phyloP scores from a whole-genome alignment of 306 rosid genomes.

The Cyamopsis tetragonoloba region DNA sequence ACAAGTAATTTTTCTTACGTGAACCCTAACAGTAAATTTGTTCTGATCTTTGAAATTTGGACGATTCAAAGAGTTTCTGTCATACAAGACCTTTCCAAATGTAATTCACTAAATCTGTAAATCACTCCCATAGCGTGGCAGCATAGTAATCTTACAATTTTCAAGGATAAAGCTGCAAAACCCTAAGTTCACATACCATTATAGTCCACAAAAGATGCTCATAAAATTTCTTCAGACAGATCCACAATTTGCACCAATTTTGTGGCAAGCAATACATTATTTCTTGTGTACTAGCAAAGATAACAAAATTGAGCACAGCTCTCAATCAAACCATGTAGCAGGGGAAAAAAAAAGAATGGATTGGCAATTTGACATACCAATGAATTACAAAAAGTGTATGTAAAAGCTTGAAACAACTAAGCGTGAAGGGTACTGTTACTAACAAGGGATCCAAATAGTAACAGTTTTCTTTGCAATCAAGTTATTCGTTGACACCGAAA shows the following conservation, averaged over 20 bases:
- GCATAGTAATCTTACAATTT: background rate
- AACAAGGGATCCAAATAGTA: background rate
- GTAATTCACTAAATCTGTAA: background rate
- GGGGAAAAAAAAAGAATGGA: background rate
- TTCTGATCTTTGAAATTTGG: constrained; percentile 16
- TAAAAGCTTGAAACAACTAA: background rate
- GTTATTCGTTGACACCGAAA: background rate
- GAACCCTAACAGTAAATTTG: constrained; percentile 6
- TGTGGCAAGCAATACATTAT: background rate
- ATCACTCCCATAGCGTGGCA: background rate
- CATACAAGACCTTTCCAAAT: too few species aligned
- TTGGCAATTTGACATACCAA: background rate
- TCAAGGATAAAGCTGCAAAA: background rate
- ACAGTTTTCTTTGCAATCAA: background rate
- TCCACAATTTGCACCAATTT: background rate
- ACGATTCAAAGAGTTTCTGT: background rate
- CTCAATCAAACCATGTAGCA: background rate
- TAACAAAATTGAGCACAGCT: background rate
- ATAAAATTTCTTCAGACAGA: background rate
- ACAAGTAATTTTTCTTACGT: background rate
- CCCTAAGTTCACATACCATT: background rate
- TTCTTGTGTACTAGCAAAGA: background rate
- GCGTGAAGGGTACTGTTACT: background rate
- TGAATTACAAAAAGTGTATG: background rate
- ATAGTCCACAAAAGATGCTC: background rate